Evolutionary conservation across 2,329 filamentous ascomycete species (phyloP), one percentile per base, ranked within the genome.

Genomic region (Neonectria punicea): DNA sequence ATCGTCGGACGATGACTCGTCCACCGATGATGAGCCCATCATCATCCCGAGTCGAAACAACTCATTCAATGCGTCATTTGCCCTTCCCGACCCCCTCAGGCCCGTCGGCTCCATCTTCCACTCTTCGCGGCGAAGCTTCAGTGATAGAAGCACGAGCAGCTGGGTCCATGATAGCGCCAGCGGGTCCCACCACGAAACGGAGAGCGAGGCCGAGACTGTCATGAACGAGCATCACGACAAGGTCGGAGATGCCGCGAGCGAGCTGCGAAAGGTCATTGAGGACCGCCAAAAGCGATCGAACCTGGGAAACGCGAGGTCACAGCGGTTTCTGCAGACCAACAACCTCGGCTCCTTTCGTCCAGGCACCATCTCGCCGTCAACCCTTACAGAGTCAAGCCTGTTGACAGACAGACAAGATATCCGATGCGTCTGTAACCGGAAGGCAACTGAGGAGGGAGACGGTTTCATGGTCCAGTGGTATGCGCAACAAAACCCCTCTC

Each of bases 391-490:
- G 36, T 80, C 80, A 53, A 85, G 83, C 70, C 80, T 81, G 2
- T 78, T 78, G 36, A 76, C 76, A 22, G 78, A 81, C 25, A 79
- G 77, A 49, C 80, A 81, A 47, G 79, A 78, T 22, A 82, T 90
- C 34, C 82, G 88, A 66, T 91, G 89, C 70, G 80, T 89, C 18
- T 91, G 89, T 74, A 82, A 83, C 61, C 77, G 78, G 57, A 81
- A 75, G 64, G 78, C 80, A 56, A 74, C 77, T 36, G 82, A 84
- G 47, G 81, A 83, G 50, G 81, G 83, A 54, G 82, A 85, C 68
- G 81, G 80, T 63, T 88, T 88, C 69, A 85, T 90, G 84, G 83
- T 91, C 63, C 87, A 89, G 77, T 91, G 89, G 89, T 90, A 82
- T 65, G 85, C 76, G 30, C 30, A 51, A n/a, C 3, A 43, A 57